Conservation (phyloP, 1,284 basidiomycete species). For the Ganoderma resinaceum region DNA sequence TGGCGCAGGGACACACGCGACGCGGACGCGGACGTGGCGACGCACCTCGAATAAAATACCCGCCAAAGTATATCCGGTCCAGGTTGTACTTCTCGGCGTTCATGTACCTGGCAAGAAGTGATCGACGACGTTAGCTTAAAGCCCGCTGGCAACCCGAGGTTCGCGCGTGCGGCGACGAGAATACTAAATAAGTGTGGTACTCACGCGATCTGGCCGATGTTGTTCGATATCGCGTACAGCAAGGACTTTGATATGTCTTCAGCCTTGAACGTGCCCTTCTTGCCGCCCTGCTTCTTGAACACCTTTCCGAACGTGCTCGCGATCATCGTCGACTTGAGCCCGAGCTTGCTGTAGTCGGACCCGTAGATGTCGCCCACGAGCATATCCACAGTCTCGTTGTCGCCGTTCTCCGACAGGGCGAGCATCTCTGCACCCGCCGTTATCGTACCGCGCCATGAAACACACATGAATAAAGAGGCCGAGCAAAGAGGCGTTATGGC, state of each 20-base stretch:
- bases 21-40: constrained; percentile 22
- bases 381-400: constrained; percentile 97
- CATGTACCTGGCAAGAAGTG: constrained; percentile 80
- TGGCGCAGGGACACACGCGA: constrained; percentile 9
- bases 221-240: constrained; percentile 97
- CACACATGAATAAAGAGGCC: background rate
- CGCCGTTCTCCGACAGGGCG: constrained; percentile 89
- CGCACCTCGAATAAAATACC: constrained; percentile 97
- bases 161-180: background rate
- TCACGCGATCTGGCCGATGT: constrained; percentile 99
- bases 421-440: constrained; percentile 83
- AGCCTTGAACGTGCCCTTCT: constrained; percentile 81
- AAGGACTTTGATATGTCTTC: constrained; percentile 96
- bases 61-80: constrained; percentile 98
- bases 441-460: background rate
- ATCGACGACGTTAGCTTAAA: background rate
- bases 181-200: no score
- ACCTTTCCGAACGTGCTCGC: constrained; percentile 99
- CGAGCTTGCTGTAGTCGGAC: constrained; percentile 91
- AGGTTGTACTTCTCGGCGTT: constrained; percentile 99
- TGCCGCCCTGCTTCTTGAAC: constrained; percentile 89
- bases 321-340: constrained; percentile 97
- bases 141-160: background rate
- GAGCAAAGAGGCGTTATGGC: background rate
- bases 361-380: constrained; percentile 99